Evolutionary conservation across 2,329 filamentous ascomycete species (phyloP).

Genomic region (Colletotrichum endophyticum): DNA sequence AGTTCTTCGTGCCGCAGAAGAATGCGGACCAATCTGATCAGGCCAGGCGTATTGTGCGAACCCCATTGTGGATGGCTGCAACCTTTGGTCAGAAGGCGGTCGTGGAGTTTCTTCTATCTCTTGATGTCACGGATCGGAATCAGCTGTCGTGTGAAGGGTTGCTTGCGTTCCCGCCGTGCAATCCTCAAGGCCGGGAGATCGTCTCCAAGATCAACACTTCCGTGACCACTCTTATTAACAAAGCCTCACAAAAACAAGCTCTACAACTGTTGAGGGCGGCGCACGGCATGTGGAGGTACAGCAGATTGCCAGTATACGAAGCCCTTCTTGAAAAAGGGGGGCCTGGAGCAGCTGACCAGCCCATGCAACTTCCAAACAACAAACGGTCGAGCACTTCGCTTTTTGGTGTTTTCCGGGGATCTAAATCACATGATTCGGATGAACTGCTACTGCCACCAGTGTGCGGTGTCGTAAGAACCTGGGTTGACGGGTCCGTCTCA

Average conservation of each 20-base stretch:
- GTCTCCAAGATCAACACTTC: not conserved
- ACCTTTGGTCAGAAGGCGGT: not conserved
- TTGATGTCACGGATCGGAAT: not conserved
- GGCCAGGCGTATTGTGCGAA: not conserved
- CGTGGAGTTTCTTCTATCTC: not conserved
- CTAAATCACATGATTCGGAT: not conserved
- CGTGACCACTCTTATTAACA: not conserved
- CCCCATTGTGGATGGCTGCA: not conserved
- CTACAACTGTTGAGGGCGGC: not conserved
- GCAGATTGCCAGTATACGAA: not conserved
- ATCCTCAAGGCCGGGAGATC: not conserved
- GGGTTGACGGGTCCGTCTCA: not conserved
- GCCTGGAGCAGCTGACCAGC: not conserved
- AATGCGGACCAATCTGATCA: not conserved
- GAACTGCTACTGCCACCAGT: not conserved
- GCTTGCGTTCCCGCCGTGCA: not conserved
- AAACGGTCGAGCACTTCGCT: not conserved
- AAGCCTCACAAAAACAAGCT: not conserved
- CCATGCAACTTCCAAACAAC: not conserved
- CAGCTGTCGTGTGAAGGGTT: not conserved
- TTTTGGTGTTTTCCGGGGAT: not conserved
- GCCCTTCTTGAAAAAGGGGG: not conserved
- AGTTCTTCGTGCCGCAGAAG: not conserved
- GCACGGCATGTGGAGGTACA: not conserved
- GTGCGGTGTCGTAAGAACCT: not conserved